Evolutionary conservation across 2,329 filamentous ascomycete species (phyloP).

Genomic region (Microthyrium microscopicum): DNA sequence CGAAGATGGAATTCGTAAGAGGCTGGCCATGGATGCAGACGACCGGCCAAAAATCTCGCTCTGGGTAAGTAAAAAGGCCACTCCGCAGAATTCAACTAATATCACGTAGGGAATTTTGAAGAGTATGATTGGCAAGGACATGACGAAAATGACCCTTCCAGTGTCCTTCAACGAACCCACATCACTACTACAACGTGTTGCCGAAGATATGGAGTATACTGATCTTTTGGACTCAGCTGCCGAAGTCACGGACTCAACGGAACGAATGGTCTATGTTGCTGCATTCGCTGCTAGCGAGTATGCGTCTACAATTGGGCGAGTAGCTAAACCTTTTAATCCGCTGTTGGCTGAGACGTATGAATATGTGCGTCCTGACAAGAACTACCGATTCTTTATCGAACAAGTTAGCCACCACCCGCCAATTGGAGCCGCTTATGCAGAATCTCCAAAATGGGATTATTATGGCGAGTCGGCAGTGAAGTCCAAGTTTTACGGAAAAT

Average conservation of each 20-base stretch:
- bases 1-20: constrained; percentile 67
- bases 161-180: constrained; percentile 99
- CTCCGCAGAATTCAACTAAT: constrained; percentile 12
- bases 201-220: constrained; percentile 96
- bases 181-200: constrained; percentile 82
- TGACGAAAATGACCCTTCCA: constrained; percentile 98
- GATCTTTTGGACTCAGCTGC: constrained; percentile 82
- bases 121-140: constrained; percentile 99
- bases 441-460: constrained; percentile 90
- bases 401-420: constrained; percentile 97
- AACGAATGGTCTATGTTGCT: constrained; percentile 85
- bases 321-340: constrained; percentile 96
- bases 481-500: constrained; percentile 94
- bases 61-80: constrained; percentile 50
- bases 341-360: constrained; percentile 93
- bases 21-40: constrained; percentile 78
- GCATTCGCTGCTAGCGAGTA: constrained; percentile 95
- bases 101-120: constrained; percentile 67
- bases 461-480: constrained; percentile 84
- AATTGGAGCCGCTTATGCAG: constrained; percentile 81
- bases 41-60: constrained; percentile 86
- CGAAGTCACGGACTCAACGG: constrained; percentile 69
- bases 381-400: constrained; percentile 96
- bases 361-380: constrained; percentile 88
- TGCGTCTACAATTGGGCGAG: constrained; percentile 87